A percentile compares a stretch with the other conserved stretches of the same genome.
These are phyloP conservation scores for Neurospora sp. DNA, from an alignment of 2,329 filamentous ascomycete species.

Conservation along the genomic window DNA sequence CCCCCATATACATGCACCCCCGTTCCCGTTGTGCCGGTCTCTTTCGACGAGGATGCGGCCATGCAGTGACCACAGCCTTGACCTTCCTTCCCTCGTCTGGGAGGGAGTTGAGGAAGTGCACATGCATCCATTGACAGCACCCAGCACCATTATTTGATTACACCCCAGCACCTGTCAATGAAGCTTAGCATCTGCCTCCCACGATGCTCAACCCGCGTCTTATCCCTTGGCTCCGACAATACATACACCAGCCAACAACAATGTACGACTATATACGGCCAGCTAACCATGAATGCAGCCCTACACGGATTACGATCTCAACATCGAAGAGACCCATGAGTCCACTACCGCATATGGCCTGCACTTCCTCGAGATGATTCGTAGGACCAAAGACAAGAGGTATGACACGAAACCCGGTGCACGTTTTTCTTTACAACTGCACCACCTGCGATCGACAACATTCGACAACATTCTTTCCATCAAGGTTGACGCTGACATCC, in stretches of 20 bases:
- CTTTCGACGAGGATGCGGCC: neutral
- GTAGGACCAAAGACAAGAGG: conserved; percentile 72
- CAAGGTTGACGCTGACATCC: conserved; percentile 4
- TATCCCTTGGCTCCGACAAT: neutral
- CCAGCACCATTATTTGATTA: neutral
- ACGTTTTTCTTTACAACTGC: neutral
- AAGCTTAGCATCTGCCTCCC: neutral
- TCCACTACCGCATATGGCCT: conserved; percentile 63
- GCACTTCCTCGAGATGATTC: conserved; percentile 64
- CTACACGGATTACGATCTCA: conserved; percentile 34
- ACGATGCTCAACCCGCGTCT: neutral
- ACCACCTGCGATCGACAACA: neutral
- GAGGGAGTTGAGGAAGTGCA: neutral
- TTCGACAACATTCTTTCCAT: neutral
- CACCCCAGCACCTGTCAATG: neutral
- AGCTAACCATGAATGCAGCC: conserved; percentile 13
- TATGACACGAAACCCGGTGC: conserved; percentile 31
- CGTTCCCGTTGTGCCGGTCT: neutral
- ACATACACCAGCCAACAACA: neutral
- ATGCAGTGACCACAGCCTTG: neutral
- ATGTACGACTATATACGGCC: neutral
- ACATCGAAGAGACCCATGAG: conserved; percentile 51
- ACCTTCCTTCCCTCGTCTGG: neutral
- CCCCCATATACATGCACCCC: neutral
- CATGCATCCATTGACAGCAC: neutral